Evolutionary conservation across 2,329 filamentous ascomycete genomes (phyloP).

Genomic region (Colletotrichum incanum): DNA sequence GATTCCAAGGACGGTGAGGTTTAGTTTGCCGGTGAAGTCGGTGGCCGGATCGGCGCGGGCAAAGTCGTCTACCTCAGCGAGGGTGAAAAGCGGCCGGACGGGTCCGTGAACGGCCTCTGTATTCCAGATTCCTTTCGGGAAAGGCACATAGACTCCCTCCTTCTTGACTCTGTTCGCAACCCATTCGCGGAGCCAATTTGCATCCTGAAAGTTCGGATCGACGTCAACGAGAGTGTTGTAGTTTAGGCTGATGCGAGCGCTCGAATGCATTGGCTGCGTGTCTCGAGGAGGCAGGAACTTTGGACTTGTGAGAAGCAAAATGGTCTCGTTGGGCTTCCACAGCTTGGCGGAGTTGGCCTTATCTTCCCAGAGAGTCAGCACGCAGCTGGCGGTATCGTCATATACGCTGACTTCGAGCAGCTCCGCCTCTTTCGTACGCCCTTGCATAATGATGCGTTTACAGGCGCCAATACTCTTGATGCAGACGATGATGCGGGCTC

Average conservation of each 20-base stretch:
- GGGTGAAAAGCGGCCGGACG: conserved; percentile 55
- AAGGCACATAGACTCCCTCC: conserved; percentile 65
- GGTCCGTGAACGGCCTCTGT: conserved; percentile 53
- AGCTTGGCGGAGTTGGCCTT: conserved; percentile 59
- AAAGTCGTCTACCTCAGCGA: conserved; percentile 61
- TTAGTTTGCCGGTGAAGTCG: conserved; percentile 59
- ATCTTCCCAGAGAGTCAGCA: conserved; percentile 70
- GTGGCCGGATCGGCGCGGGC: conserved; percentile 51
- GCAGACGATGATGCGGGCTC: conserved; percentile 69
- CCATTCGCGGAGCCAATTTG: conserved; percentile 67
- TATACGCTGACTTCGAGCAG: conserved; percentile 68
- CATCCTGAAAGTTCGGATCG: conserved; percentile 68
- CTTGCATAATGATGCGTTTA: conserved; percentile 59
- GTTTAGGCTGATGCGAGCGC: conserved; percentile 50
- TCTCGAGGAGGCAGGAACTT: conserved; percentile 34
- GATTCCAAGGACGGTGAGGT: conserved; percentile 52
- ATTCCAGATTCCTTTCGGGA: conserved; percentile 60
- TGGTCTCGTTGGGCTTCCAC: conserved; percentile 64
- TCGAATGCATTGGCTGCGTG: conserved; percentile 11
- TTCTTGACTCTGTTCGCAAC: conserved; percentile 63
- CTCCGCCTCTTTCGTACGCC: conserved; percentile 46
- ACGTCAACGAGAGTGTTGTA: conserved; percentile 68
- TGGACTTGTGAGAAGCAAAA: conserved; percentile 67
- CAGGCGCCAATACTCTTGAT: conserved; percentile 70
- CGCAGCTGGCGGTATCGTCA: conserved; percentile 70